These are phyloP conservation scores for Geosmithia flava DNA, from an alignment of 2,329 filamentous ascomycete species.

Conservation along the genomic window DNA sequence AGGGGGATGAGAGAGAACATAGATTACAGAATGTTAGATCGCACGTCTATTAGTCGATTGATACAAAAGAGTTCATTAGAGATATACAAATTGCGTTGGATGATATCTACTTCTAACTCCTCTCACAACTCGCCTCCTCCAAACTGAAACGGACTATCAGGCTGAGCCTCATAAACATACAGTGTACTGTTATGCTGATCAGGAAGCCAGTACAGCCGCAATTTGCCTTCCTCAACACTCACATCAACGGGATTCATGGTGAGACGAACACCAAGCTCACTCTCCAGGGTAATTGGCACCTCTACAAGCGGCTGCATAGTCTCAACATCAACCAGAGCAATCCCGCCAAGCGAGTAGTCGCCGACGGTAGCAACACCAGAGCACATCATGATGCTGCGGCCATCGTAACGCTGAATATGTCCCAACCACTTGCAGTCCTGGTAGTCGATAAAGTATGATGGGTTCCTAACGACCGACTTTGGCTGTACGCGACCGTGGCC, in stretches of 20 bases:
- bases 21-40: no score
- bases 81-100: no score
- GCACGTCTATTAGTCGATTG: no score
- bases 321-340: conserved; percentile 31
- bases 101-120: neutral
- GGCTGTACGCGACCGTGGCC: conserved; percentile 4
- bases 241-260: conserved; percentile 37
- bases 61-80: no score
- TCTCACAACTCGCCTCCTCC: neutral
- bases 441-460: conserved; percentile 32
- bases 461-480: conserved; percentile 15
- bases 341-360: conserved; percentile 24
- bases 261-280: conserved; percentile 22
- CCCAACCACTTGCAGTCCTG: conserved; percentile 40
- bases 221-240: conserved; percentile 25
- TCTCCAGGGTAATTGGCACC: conserved; percentile 28
- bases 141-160: neutral
- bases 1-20: no score
- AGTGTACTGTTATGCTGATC: conserved; percentile 32
- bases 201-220: conserved; percentile 33
- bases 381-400: conserved; percentile 31
- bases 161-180: conserved; percentile 31
- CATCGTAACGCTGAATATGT: conserved; percentile 13
- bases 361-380: conserved; percentile 26
- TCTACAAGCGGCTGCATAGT: conserved; percentile 31